A percentile compares a stretch with the other conserved stretches of the same genome.
Conservation (phyloP, 2,329 filamentous ascomycete genomes). For the Colletotrichum nymphaeae region DNA sequence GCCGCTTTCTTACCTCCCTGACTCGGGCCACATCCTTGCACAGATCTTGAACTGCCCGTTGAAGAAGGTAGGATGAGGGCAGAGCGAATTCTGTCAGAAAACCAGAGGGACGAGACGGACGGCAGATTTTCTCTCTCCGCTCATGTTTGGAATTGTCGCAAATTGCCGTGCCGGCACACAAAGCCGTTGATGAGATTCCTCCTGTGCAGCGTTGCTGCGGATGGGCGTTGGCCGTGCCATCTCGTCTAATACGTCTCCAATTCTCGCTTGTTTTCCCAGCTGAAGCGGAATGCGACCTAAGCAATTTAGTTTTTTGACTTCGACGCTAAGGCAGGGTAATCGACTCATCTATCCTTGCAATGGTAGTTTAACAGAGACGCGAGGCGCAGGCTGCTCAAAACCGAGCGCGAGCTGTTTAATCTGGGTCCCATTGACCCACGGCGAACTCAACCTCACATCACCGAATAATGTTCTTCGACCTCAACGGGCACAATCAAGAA, state of each 20-base stretch:
- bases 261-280: neutral
- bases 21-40: slow-evolving; percentile 26
- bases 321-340: neutral
- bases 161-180: neutral
- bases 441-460: neutral
- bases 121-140: neutral
- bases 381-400: slow-evolving; percentile 18
- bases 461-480: neutral
- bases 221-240: no score
- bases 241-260: neutral
- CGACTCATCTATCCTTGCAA: neutral
- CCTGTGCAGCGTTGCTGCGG: neutral
- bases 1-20: slow-evolving; percentile 7
- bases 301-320: slow-evolving; percentile 11
- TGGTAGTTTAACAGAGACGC: neutral
- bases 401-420: neutral
- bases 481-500: neutral
- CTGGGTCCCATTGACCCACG: neutral
- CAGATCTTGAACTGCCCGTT: neutral
- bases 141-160: neutral
- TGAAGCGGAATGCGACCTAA: slow-evolving; percentile 11
- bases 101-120: neutral
- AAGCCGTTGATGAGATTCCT: slow-evolving; percentile 8
- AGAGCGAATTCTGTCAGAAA: neutral
- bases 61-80: no score